Base-by-base conservation (phyloP, 495 filamentous ascomycete species). In the Darksidea phi region DNA sequence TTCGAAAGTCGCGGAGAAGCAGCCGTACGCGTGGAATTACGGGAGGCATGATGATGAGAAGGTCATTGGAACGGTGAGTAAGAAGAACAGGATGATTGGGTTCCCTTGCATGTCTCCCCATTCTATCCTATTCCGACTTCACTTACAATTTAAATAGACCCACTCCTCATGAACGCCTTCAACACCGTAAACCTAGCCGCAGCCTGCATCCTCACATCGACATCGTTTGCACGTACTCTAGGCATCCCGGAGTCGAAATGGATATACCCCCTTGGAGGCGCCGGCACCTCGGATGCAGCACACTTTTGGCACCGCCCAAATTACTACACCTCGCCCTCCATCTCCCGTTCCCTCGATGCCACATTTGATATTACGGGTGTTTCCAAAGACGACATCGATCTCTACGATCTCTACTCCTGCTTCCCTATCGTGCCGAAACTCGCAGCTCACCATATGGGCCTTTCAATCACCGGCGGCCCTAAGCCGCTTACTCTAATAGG, bases 351-450 rank as follows among this genome's bases (percentile, higher is more conserved):
- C 17, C 69, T 84, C 3, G 79, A 81, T 54, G 71, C 71, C 28
- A 74, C 72, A 0, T 60, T 84, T 0, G 42, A 64, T 7, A 56
- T 66, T 10, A 79, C 76, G 0, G 67, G 66, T 1, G 59, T 80
- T 0, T 50, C 42, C 1, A 71, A 73, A 52, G 64, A 73, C 10
- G 72, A 82, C 1, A 78, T 84, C 28, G 79, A 81, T 57, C 61
- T 84, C 2, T 82, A 66, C 59, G 81, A 84, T 63, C 77, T 84
- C 56, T 84, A 84, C 68, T 84, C 81, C 69, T 83, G 81, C 54
- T 84, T 84, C 63, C 82, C 82, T 0, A 82, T 84, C 47, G 80
- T 84, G 1, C 82, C 82, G 0, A 84, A 84, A 66, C 69, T 84
- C 0, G 82, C 82, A 13, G 78, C 76, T 45, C 66, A 76, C 12